Percentiles rank a stretch among this genome's conserved stretches.
phyloP scores from a whole-genome alignment of 371 early-diverging fungal species.

The Mortierella sp. region DNA sequence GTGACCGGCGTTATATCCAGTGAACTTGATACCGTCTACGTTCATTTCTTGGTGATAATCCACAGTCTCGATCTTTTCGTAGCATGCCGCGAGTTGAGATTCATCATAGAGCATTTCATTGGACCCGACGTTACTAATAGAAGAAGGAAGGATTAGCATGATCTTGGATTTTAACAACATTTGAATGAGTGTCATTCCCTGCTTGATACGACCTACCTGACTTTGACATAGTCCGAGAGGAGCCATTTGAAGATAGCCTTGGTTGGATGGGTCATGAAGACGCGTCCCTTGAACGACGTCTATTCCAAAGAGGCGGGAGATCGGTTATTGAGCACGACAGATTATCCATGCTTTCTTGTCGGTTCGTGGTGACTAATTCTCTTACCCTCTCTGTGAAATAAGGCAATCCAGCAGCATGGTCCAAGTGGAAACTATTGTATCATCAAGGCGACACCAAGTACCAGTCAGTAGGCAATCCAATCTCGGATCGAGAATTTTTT shows the following conservation, averaged over 20 bases:
- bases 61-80: slow-evolving; percentile 96
- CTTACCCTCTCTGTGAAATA: slow-evolving; percentile 96
- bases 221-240: slow-evolving; percentile 96
- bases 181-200: neutral
- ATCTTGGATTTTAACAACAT: neutral
- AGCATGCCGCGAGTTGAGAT: slow-evolving; percentile 90
- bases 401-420: slow-evolving; percentile 99
- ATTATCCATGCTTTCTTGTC: neutral
- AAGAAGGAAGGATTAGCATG: neutral
- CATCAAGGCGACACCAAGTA: neutral
- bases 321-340: neutral
- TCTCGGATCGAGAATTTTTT: no score
- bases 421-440: slow-evolving; percentile 93
- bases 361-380: no score
- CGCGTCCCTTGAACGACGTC: slow-evolving; percentile 98
- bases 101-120: slow-evolving; percentile 97
- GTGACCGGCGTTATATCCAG: slow-evolving; percentile 99
- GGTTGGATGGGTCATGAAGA: slow-evolving; percentile 99
- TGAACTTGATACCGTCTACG: slow-evolving; percentile 97
- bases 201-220: slow-evolving; percentile 66
- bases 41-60: slow-evolving; percentile 99
- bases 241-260: slow-evolving; percentile 99
- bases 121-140: slow-evolving; percentile 76
- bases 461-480: no score
- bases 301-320: slow-evolving; percentile 43